Evolutionary conservation across 257 asterid species (phyloP).

Genomic region (Plantago major): DNA sequence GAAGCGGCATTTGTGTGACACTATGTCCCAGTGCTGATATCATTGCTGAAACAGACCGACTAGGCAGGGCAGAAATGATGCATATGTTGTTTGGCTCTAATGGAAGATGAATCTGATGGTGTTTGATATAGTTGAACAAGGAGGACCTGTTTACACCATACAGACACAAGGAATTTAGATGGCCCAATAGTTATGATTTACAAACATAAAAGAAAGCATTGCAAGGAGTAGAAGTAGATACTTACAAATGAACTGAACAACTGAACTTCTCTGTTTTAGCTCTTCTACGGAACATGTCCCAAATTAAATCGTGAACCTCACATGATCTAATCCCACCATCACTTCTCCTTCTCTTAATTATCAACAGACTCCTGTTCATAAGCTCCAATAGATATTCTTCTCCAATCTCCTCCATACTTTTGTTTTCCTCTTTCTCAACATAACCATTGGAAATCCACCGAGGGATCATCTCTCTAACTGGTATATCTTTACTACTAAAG

Average conservation of each 20-base stretch:
- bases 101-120: not conserved
- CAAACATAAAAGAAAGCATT: not conserved
- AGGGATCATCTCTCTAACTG: not conserved
- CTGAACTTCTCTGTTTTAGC: not conserved
- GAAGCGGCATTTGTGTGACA: conserved; percentile 5
- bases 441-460: conserved; percentile 11
- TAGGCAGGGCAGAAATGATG: not conserved
- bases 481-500: not conserved
- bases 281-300: not conserved
- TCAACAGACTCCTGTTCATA: conserved; percentile 7
- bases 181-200: not conserved
- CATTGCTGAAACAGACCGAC: not conserved
- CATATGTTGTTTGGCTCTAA: not conserved
- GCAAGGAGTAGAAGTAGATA: no score
- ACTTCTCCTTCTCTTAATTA: not conserved
- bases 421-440: not conserved
- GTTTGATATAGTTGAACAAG: not conserved
- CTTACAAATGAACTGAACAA: not conserved
- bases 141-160: not conserved
- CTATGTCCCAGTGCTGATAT: no score
- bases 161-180: not conserved
- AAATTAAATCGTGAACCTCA: not conserved
- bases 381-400: conserved; percentile 5
- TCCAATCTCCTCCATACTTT: not conserved
- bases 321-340: conserved; percentile 9